Evolutionary conservation across 306 rosid species (phyloP).

Genomic region (Begonia masoniana): DNA sequence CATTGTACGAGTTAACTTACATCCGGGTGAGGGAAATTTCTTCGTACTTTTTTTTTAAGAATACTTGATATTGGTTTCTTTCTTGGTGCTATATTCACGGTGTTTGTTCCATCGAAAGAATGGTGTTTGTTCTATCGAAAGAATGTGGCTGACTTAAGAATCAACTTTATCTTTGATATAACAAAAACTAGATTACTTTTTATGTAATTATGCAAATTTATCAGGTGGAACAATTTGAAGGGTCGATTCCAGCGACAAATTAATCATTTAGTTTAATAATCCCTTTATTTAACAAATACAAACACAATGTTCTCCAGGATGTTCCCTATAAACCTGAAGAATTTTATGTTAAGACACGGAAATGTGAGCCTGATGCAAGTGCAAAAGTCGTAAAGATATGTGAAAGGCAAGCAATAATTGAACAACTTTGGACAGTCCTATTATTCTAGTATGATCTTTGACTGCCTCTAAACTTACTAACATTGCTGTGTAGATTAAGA

Average conservation of each 20-base stretch:
- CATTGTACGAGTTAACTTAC: slow-evolving; percentile 58
- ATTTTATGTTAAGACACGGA: slow-evolving; percentile 55
- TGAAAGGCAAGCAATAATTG: slow-evolving; percentile 42
- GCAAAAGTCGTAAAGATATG: slow-evolving; percentile 70
- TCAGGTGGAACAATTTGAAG: no score
- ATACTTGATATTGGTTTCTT: no score
- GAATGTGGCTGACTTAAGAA: no score
- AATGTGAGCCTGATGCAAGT: slow-evolving; percentile 76
- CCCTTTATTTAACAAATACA: no score
- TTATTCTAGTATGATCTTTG: slow-evolving; percentile 7
- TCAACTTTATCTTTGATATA: no score
- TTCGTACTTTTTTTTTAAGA: not conserved
- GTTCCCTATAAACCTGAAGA: slow-evolving; percentile 82
- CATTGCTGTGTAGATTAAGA: slow-evolving; percentile 18
- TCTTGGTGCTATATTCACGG: no score
- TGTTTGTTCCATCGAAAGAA: no score
- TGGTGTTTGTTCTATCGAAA: no score
- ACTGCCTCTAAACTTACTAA: slow-evolving; percentile 33
- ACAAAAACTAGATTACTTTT: not conserved
- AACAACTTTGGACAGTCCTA: not conserved
- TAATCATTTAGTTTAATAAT: no score
- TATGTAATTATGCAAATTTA: no score
- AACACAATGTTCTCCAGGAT: slow-evolving; percentile 26
- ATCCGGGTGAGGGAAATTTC: slow-evolving; percentile 33
- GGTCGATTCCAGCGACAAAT: no score